Percentiles rank a stretch among this genome's conserved stretches.
Conservation (phyloP, 129 eudicot genomes). For the Saposhnikovia divaricata region DNA sequence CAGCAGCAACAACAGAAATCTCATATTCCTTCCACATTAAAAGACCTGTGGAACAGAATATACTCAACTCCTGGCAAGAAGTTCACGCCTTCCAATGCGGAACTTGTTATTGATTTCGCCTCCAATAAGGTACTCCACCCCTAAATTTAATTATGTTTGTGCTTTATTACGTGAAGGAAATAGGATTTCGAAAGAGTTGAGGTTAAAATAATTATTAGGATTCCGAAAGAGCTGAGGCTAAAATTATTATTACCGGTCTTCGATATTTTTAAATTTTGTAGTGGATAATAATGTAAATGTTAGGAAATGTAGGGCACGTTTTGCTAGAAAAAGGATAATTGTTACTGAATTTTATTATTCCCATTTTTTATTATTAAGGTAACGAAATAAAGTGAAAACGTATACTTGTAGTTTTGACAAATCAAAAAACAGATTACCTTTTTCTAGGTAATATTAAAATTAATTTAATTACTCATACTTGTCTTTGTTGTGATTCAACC, state of each 20-base stretch:
- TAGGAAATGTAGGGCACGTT: not conserved
- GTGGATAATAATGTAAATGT: not conserved
- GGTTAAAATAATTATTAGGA: not conserved
- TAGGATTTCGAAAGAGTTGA: not conserved
- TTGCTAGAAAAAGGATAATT: too few species aligned
- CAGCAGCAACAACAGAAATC: constrained; percentile 11
- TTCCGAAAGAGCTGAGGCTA: not conserved
- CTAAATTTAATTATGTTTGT: not conserved
- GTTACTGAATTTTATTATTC: too few species aligned
- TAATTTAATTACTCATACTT: too few species aligned
- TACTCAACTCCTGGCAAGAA: constrained; percentile 37
- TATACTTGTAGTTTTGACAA: not conserved
- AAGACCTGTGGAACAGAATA: constrained; percentile 50
- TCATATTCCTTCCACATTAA: constrained; percentile 51
- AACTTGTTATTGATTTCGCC: constrained; percentile 68
- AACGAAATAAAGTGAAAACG: not conserved
- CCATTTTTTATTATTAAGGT: not conserved
- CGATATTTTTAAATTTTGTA: not conserved
- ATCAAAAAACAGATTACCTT: too few species aligned
- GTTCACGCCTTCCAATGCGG: constrained; percentile 45
- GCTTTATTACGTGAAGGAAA: not conserved
- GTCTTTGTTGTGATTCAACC: not conserved
- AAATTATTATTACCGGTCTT: not conserved
- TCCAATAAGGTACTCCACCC: constrained; percentile 49
- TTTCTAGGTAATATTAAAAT: not conserved